A percentile compares a stretch with the other conserved stretches of the same genome.
phyloP scores from a whole-genome alignment of 768 basidiomycete genomes.

The Tylopilus plumbeoviolaceoides region DNA sequence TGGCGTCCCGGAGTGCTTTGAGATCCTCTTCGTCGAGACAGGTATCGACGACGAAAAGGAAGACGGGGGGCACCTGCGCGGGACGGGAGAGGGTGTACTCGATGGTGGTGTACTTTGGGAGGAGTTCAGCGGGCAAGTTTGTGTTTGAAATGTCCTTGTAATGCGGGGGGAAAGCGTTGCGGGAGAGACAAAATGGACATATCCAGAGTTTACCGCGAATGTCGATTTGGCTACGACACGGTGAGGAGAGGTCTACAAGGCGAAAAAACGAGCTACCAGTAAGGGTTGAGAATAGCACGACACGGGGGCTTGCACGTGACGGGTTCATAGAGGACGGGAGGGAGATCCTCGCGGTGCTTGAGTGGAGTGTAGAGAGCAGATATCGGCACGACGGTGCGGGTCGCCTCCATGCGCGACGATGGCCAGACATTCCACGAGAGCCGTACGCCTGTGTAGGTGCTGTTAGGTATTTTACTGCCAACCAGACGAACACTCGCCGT shows the following conservation, averaged over 20 bases:
- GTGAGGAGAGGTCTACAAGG: background rate
- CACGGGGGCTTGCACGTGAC: slow-evolving; percentile 98
- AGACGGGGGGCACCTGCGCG: slow-evolving; percentile 90
- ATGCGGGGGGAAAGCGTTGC: slow-evolving; percentile 96
- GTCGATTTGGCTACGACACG: slow-evolving; percentile 80
- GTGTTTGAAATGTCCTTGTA: slow-evolving; percentile 98
- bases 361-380: slow-evolving; percentile 96
- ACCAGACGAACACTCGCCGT: slow-evolving; percentile 54
- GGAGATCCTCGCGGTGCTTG: slow-evolving; percentile 90
- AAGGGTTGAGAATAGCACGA: slow-evolving; percentile 95
- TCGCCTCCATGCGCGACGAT: slow-evolving; percentile 96
- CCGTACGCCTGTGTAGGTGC: slow-evolving; percentile 64
- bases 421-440: slow-evolving; percentile 99
- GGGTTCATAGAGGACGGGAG: slow-evolving; percentile 95
- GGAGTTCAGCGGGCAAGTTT: slow-evolving; percentile 91
- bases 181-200: slow-evolving; percentile 95
- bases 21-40: slow-evolving; percentile 95
- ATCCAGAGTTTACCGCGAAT: slow-evolving; percentile 99
- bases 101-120: slow-evolving; percentile 98
- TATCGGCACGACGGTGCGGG: slow-evolving; percentile 95
- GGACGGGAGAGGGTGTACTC: slow-evolving; percentile 97
- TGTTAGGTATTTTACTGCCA: background rate
- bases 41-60: slow-evolving; percentile 96
- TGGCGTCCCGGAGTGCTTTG: slow-evolving; percentile 90
- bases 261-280: slow-evolving; percentile 60